phyloP scores from a whole-genome alignment of 106 monocot genomes.

The Dendrobium officinale region DNA sequence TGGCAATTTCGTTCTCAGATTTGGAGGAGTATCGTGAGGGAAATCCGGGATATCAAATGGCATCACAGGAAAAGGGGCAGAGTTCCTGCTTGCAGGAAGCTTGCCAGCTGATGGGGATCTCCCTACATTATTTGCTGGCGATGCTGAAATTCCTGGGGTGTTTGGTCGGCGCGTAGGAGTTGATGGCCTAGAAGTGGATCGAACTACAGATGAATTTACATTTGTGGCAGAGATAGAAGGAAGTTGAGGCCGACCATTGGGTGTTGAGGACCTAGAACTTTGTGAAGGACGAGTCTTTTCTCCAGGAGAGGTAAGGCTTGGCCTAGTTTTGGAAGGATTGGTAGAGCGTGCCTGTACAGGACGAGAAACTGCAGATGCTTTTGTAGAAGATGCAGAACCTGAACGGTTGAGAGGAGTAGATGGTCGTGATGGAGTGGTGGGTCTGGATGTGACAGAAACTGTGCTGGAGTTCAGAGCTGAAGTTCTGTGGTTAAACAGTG shows the following conservation, averaged over 20 bases:
- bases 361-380: constrained; percentile 20
- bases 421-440: constrained; percentile 60
- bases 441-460: constrained; percentile 57
- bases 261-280: constrained; percentile 19
- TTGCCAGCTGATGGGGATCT: constrained; percentile 51
- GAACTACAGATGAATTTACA: constrained; percentile 12
- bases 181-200: constrained; percentile 47
- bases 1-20: constrained; percentile 71
- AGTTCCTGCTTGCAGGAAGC: constrained; percentile 23
- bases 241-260: constrained; percentile 11
- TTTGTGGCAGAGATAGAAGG: constrained; percentile 9
- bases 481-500: constrained; percentile 27
- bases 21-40: constrained; percentile 68
- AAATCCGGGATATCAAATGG: constrained; percentile 62
- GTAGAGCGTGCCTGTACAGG: constrained; percentile 35
- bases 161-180: constrained; percentile 52
- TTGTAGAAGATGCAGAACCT: constrained; percentile 10
- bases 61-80: constrained; percentile 29
- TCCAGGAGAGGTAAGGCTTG: constrained; percentile 21
- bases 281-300: constrained; percentile 20
- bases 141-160: constrained; percentile 15
- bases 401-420: constrained; percentile 29
- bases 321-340: constrained; percentile 46
- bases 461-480: constrained; percentile 57
- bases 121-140: constrained; percentile 4